phyloP scores from a whole-genome alignment of 441 rosid species.

The Pelargonium fulgidum region DNA sequence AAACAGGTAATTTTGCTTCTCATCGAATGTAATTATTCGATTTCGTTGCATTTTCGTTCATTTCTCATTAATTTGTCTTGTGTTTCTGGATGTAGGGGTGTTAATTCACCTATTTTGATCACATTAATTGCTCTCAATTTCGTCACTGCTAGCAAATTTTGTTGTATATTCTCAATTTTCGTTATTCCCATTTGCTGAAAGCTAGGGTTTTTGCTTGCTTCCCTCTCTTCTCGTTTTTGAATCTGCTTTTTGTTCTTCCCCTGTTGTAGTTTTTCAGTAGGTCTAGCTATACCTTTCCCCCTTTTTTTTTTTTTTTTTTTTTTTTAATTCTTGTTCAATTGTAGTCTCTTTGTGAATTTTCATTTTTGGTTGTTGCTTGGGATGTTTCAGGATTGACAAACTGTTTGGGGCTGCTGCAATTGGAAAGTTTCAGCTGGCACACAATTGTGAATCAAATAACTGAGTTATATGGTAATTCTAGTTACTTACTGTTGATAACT shows the following conservation, averaged over 20 bases:
- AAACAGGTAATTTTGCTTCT: not conserved
- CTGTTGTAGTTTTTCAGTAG: slow-evolving; percentile 10
- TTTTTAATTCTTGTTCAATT: slow-evolving; percentile 16
- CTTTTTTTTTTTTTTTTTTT: slow-evolving; percentile 4
- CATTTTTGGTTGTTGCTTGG: slow-evolving; percentile 17
- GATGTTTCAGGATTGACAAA: slow-evolving; percentile 21
- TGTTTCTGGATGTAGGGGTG: slow-evolving; percentile 19
- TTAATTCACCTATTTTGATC: slow-evolving; percentile 16
- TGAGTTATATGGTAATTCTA: slow-evolving; percentile 24
- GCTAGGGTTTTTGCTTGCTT: slow-evolving; percentile 28
- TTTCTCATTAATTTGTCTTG: slow-evolving; percentile 14
- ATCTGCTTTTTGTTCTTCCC: slow-evolving; percentile 40
- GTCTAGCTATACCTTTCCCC: slow-evolving; percentile 11
- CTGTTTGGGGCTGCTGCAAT: slow-evolving; percentile 14
- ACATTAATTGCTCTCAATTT: slow-evolving; percentile 24
- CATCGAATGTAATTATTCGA: not conserved
- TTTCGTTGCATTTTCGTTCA: slow-evolving; percentile 10
- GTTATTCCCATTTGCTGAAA: slow-evolving; percentile 13
- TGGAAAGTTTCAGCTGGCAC: slow-evolving; percentile 11
- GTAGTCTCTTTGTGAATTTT: not conserved
- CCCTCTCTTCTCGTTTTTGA: slow-evolving; percentile 9
- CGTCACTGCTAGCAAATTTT: not conserved
- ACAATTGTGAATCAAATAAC: slow-evolving; percentile 6
- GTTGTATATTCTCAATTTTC: slow-evolving; percentile 8
- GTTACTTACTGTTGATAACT: slow-evolving; percentile 6